Percentiles rank a stretch among this genome's conserved stretches.
phyloP scores from a whole-genome alignment of 768 basidiomycete species.

The Dendrothele bispora region DNA sequence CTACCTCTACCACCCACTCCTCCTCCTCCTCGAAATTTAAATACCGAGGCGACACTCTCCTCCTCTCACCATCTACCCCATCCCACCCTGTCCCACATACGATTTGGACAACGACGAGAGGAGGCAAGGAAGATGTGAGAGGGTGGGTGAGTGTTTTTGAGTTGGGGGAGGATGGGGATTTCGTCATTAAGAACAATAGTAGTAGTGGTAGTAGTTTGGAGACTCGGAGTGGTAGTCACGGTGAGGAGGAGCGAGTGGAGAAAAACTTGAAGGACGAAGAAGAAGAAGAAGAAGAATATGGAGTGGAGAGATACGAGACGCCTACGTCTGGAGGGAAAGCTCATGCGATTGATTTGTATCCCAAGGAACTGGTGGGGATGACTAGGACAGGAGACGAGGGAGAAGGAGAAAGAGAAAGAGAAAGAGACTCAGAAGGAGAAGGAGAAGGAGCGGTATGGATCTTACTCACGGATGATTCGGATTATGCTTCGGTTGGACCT shows the following conservation, averaged over 20 bases:
- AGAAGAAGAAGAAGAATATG: conserved; percentile 16
- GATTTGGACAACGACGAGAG: conserved; percentile 50
- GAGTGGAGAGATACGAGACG: conserved; percentile 40
- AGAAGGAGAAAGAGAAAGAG: no score
- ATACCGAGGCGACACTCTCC: conserved; percentile 48
- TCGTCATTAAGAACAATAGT: conserved; percentile 17
- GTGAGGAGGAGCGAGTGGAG: conserved; percentile 1
- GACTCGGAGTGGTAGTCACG: no score
- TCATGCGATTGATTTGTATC: conserved; percentile 45
- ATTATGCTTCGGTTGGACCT: conserved; percentile 26
- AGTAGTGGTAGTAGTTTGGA: no score
- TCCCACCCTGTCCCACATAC: conserved; percentile 34
- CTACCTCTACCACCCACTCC: no score
- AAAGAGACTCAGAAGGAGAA: no score
- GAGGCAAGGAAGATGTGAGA: conserved; percentile 28
- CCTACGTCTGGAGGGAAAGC: conserved; percentile 52
- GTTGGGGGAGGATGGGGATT: conserved; percentile 38
- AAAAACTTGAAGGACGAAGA: conserved; percentile 2
- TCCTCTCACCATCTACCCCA: conserved; percentile 38
- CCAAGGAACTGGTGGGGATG: conserved; percentile 23
- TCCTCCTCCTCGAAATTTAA: conserved; percentile 25
- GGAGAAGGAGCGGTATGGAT: conserved; percentile 40
- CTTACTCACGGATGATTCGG: conserved; percentile 46
- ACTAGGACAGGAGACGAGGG: conserved; percentile 1
- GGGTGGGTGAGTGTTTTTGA: conserved; percentile 47